Base-by-base conservation (phyloP, 192 early-diverging fungal genomes). In the Ambispora gerdemannii region DNA sequence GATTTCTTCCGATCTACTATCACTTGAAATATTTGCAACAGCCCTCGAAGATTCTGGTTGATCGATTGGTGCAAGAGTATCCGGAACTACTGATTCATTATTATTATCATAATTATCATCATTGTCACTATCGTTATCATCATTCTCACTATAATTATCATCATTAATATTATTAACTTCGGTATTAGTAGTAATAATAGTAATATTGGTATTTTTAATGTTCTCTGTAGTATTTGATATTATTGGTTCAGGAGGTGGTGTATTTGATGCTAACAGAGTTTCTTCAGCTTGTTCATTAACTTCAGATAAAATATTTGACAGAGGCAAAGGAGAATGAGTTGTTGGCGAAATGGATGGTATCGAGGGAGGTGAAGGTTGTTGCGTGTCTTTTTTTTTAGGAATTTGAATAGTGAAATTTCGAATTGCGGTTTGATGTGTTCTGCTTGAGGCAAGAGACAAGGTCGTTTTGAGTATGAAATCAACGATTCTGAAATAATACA, bases 381-480 rank as follows among this genome's bases (percentile, higher is more conserved):
- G 38, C 38, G 38, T 43, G 6, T 43, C 38, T 10, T 43, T 43
- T 10, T 43, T 43, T 43, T 10, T 43, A 15, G 38, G 38, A 10
- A 15, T 15, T 6, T 10, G 7, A 15, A 43, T 43, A 10, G 38
- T 43, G 38, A 43, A 43, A 15, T 43, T 43, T 43, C 38, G 6
- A 15, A 43, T 15, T 43, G 6, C 7, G 38, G 38, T 43, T 43
- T 43, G 38, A 43, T 43, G 38, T 43, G 38, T 43, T 10, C 38
- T 43, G 15, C 6, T 10, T 10, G 15, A 6, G 17, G 34, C 36
- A 67, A 38, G 50, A 64, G 38, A 75, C 28, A 28, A 74, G 17
- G 59, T 79, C 52, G 50, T 27, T 11, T 32, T 66, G 67, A 67
- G 67, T 74, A 80, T 50, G 77, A 79, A 59, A 77, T 84, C 73